phyloP scores from a whole-genome alignment of 208 protist species.

The Acanthamoeba triangularis region DNA sequence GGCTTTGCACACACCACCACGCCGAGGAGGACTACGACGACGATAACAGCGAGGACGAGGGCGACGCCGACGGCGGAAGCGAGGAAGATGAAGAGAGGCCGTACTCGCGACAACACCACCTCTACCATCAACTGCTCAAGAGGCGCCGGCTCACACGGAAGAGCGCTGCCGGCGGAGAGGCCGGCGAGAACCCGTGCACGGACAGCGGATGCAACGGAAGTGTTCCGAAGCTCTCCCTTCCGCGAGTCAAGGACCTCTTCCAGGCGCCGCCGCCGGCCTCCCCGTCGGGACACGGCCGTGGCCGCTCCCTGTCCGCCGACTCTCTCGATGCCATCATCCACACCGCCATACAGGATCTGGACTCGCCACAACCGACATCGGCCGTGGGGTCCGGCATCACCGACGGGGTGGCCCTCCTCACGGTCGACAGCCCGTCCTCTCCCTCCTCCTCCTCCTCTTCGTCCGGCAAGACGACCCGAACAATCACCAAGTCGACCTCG shows the following conservation, averaged over 20 bases:
- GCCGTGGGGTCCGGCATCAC: background rate
- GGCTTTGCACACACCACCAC: background rate
- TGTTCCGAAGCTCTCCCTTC: conserved; percentile 73
- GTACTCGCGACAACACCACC: conserved; percentile 63
- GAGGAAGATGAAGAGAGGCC: conserved; percentile 2
- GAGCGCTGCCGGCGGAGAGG: conserved; percentile 22
- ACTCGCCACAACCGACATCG: background rate
- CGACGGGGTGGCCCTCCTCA: background rate
- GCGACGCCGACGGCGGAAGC: too few relatives aligned
- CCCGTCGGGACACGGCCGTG: background rate
- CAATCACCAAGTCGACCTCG: conserved; percentile 40
- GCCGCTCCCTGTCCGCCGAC: conserved; percentile 55
- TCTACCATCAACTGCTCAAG: conserved; percentile 69
- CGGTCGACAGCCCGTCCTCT: background rate
- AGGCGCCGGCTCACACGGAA: conserved; percentile 56
- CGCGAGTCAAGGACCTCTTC: conserved; percentile 53
- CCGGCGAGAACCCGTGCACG: conserved; percentile 35
- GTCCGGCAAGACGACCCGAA: background rate
- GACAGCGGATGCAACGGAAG: conserved; percentile 66
- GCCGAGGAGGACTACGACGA: background rate
- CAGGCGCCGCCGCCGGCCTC: conserved; percentile 3
- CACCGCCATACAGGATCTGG: conserved; percentile 5
- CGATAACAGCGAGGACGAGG: background rate
- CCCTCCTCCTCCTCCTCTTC: background rate
- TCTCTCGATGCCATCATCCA: conserved; percentile 32